Percentiles rank a stretch among this genome's conserved stretches.
These are phyloP conservation scores for Brassica napus DNA, from an alignment of 345 rosid genomes.

Conservation along the genomic window Da-Ae NC_063440.1:27052001-27052500, in stretches of 20 bases:
- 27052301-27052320: background rate
- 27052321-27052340: background rate
- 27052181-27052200: background rate
- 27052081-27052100: background rate
- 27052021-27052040: background rate
- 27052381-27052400: background rate
- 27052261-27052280: background rate
- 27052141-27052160: constrained; percentile 1
- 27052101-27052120: constrained; percentile 15
- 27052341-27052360: background rate
- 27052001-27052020: background rate
- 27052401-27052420: background rate
- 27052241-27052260: background rate
- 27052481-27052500: background rate
- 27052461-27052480: background rate
- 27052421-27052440: background rate
- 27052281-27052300: background rate
- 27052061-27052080: constrained; percentile 4
- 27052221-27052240: background rate
- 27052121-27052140: constrained; percentile 1
- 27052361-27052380: background rate
- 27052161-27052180: background rate
- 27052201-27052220: background rate
- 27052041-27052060: constrained; percentile 12
- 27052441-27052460: background rate